Evolutionary conservation across 2,329 filamentous ascomycete genomes (phyloP), one percentile per base, ranked within the genome.

Genomic region (Ophiocordyceps australis): DNA sequence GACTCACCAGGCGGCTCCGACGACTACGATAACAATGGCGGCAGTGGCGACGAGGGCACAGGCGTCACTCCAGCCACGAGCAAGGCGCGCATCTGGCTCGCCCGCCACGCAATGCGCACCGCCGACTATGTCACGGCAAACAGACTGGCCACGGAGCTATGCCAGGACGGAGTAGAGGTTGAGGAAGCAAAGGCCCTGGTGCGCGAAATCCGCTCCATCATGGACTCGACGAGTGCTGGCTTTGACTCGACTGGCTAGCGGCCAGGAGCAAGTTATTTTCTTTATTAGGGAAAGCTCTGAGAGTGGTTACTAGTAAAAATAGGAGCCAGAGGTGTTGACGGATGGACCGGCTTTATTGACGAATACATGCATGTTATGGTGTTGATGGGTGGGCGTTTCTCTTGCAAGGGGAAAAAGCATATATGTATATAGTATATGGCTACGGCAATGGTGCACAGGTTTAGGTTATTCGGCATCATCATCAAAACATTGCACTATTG

Each of bases 131-230:
- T 63, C 17, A 66, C 77, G 13, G 81, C 82, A 4, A 77, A 78
- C 51, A 70, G 81, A 33, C 55, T 95, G 22, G 85, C 83, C 1
- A 82, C 75, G 32, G 89, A 98, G 51, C 57, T 98, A 23, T 94
- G 85, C 46, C 82, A 94, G 50, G 89, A 98, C 49, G 89, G 89
- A 1, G 74, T 91, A 15, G 89, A 95, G 50, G 82, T 95, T 3
- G 89, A 98, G 46, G 89, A 98, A 50, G 89, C 89, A 16, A 95
- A 95, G 54, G 82, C 83, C 4, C 56, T 95, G 38, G 78, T 93
- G 33, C 66, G 82, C 32, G 86, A 95, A 48, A 74, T 92, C 9
- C 65, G 85, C 37, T 77, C 77, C 5, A 66, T 79, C 36, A 64
- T 83, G 49, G 77, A 81, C 25, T 51, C 47, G n/a, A 42, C 45